Evolutionary conservation across 176 grass and related monocot species (phyloP), one percentile per base, ranked within the genome.

Genomic region (Canna indica): DNA sequence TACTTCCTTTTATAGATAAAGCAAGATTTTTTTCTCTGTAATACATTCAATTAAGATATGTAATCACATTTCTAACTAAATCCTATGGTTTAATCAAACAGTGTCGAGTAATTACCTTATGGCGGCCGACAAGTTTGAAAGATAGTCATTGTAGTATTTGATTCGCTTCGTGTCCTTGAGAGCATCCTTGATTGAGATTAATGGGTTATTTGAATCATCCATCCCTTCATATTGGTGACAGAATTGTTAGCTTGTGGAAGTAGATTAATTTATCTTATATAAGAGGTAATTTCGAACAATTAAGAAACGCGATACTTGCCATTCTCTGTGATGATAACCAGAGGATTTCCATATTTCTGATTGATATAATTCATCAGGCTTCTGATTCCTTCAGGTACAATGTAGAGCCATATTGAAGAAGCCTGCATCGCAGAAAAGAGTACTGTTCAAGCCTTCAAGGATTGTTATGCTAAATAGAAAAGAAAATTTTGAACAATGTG

Each of bases 351-450:
- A 77, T 97, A 92, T 67, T 83, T 92, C 27, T 87, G 28, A 70
- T 90, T 97, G 59, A 97, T 79, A 27, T 97, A 90, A 75, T 97
- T 92, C 88, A 92, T 92, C 42, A 97, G 81, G 86, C 80, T 90
- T 63, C 93, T 87, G 47, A 97, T 75, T 36, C 93, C 93, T 56
- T 75, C 50, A 4, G 93, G 93, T 4, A 97, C 93, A 60, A 97
- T 92, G 79, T 97, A 97, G 36, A 97, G 17, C 88, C 88, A 97
- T 52, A 97, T 81, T 15, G 93, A 87, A 69, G 74, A 79, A 5
- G 93, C 88, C 93, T 97, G 86, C 65, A 1, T 58, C 24, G 35
- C 2, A 9, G 24, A 25, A 59, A 9, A 10, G 67, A 22, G 6
- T 36, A 9, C 22, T 56, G 17, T n/a, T 24, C 52, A 24, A 56